Conservation (phyloP, 2,329 filamentous ascomycete genomes). For the Aspergillus uvarum region DNA sequence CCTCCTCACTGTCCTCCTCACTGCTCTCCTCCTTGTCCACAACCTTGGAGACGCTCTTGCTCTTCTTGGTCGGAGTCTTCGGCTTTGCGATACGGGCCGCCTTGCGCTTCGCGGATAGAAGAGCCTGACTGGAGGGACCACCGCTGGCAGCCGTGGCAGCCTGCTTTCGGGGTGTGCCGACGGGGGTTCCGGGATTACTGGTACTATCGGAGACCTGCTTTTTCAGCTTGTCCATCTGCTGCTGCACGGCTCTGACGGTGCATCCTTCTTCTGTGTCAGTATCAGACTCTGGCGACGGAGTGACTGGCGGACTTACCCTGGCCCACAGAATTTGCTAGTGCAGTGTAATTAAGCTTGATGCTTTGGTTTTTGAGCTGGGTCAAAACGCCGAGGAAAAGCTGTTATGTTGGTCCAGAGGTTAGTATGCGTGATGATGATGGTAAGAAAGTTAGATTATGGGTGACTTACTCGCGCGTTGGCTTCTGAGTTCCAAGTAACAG, state of each 20-base stretch:
- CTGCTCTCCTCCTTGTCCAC: neutral
- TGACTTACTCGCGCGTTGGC: constrained; percentile 12
- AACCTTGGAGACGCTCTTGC: neutral
- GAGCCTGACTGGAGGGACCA: neutral
- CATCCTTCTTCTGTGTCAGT: constrained; percentile 5
- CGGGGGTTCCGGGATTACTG: neutral
- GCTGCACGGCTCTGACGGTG: constrained; percentile 5
- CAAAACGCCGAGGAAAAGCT: constrained; percentile 16
- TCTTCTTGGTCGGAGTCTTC: neutral
- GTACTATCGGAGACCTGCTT: neutral
- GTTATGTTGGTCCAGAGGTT: neutral
- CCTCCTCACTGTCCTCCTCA: neutral
- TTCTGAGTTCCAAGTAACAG: constrained; percentile 11
- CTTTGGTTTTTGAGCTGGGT: constrained; percentile 8
- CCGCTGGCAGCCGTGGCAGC: neutral
- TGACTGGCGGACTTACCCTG: constrained; percentile 1
- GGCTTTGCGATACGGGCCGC: neutral
- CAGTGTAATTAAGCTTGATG: constrained; percentile 13
- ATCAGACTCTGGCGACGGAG: no score
- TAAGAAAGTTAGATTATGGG: neutral
- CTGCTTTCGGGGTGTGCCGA: neutral
- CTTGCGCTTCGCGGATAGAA: neutral
- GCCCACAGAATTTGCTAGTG: constrained; percentile 11
- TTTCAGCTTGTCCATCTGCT: constrained; percentile 8
- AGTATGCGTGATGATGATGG: neutral